Conservation (phyloP, 1,139 yeast genomes). For the Candida albicans region DNA sequence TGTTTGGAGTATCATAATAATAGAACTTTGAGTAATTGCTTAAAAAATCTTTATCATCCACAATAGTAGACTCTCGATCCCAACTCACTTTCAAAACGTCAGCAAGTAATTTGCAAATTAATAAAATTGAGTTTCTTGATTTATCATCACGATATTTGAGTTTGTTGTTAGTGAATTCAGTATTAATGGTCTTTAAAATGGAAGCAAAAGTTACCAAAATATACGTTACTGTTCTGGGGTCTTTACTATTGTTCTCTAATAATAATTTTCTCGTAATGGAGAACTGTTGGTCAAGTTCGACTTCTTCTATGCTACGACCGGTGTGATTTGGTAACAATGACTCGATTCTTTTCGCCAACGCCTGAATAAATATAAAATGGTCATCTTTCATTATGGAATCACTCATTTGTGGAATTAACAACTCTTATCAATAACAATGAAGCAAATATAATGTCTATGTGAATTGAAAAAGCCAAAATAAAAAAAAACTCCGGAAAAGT, state of each 20-base stretch:
- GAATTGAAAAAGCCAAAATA: no score
- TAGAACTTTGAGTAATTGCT: conserved; percentile 24
- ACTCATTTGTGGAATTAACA: no score
- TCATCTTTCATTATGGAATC: no score
- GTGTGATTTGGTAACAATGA: conserved; percentile 41
- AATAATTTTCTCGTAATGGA: conserved; percentile 32
- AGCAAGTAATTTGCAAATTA: conserved; percentile 34
- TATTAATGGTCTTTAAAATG: conserved; percentile 27
- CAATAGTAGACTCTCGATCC: conserved; percentile 21
- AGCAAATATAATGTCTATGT: no score
- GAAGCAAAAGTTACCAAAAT: conserved; percentile 15
- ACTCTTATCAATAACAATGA: no score
- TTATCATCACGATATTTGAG: conserved; percentile 35
- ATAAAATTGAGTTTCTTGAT: conserved; percentile 32
- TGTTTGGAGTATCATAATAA: conserved; percentile 24
- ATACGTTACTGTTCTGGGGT: conserved; percentile 17
- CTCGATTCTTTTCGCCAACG: conserved; percentile 30
- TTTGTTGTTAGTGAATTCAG: conserved; percentile 27
- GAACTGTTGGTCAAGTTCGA: conserved; percentile 45
- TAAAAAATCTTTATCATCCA: conserved; percentile 19
- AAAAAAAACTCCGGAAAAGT: no score
- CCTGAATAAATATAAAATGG: conserved; percentile 16
- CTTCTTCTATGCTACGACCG: conserved; percentile 43
- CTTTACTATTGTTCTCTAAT: conserved; percentile 20
- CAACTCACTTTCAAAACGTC: conserved; percentile 32